Base-by-base conservation (phyloP, 2,329 filamentous ascomycete species). In the Ascochyta rabiei region DNA sequence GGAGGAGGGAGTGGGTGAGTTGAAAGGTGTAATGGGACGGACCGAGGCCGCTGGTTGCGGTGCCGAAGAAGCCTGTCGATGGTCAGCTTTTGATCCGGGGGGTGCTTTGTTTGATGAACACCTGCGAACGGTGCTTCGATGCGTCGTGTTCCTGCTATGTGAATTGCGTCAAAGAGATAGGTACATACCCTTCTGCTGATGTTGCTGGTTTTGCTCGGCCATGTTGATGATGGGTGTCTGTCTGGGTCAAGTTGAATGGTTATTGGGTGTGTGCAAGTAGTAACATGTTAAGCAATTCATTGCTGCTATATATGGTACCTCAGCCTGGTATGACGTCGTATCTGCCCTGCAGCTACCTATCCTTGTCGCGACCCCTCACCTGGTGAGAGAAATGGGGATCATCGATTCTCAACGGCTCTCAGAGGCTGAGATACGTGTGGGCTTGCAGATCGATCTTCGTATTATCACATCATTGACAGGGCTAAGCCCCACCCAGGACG, bases 31-130 rank as follows among this genome's bases (percentile, higher is more conserved):
- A 55, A 15, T 7, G 12, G 31, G 15, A 58, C 57, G 23, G 64
- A 73, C 68, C 66, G 38, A 73, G 39, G 15, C 71, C 72, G 47
- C 68, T 61, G 4, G 69, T 62, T 31, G 67, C 70, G 48, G 70
- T 71, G 49, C 68, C 64, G 58, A 73, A 72, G 60, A 73, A 66
- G 52, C 69, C 70, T 71, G 48, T 42, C 10, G 33, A 26, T 1
- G n/a, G 34, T 57, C 23, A 56, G 42, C 28, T 28, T 23, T 16
- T 10, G 35, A 23, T 19, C n/a, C 2, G 7, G 12, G 4, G 28
- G 28, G 12, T 13, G 33, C 4, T 24, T 13, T n/a, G 2, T 15
- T n/a, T 24, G 4, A 13, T 39, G 12, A 7, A 38, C 8, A 15
- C n/a, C 13, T 46, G 34, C 31, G 19, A 12, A 8, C 2, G 19